Conservation (phyloP, 1,139 yeast genomes). For the Lodderomyces parapsilosis region DNA sequence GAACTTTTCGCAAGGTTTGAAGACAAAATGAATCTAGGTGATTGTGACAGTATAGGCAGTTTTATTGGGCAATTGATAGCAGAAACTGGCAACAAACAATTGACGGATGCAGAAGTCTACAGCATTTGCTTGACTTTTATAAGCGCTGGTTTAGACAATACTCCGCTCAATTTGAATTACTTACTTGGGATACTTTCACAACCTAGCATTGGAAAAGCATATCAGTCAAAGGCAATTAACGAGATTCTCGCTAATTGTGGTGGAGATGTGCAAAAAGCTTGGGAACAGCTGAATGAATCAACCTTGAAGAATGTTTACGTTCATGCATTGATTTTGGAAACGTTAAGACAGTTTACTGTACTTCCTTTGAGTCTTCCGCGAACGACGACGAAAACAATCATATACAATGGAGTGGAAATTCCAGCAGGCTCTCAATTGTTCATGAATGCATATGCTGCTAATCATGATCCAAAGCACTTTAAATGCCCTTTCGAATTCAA, state of each 20-base stretch:
- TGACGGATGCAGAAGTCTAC: conserved; percentile 44
- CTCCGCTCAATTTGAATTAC: conserved; percentile 62
- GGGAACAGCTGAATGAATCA: conserved; percentile 36
- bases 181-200: conserved; percentile 62
- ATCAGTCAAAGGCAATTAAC: conserved; percentile 43
- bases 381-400: conserved; percentile 50
- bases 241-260: conserved; percentile 34
- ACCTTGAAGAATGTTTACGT: conserved; percentile 46
- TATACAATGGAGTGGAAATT: conserved; percentile 36
- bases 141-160: conserved; percentile 77
- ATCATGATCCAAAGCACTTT: conserved; percentile 55
- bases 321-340: conserved; percentile 60
- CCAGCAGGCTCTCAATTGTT: conserved; percentile 57
- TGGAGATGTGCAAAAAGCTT: conserved; percentile 38
- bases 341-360: conserved; percentile 61
- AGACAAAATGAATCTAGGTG: conserved; percentile 9
- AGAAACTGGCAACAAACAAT: conserved; percentile 15
- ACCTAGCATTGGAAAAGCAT: conserved; percentile 36
- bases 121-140: conserved; percentile 74
- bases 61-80: conserved; percentile 44
- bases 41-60: conserved; percentile 24
- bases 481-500: conserved; percentile 49
- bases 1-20: conserved; percentile 23
- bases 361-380: conserved; percentile 70
- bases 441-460: conserved; percentile 72